Base-by-base conservation (phyloP, 2,329 filamentous ascomycete genomes). In the Neofusicoccum ribis region DNA sequence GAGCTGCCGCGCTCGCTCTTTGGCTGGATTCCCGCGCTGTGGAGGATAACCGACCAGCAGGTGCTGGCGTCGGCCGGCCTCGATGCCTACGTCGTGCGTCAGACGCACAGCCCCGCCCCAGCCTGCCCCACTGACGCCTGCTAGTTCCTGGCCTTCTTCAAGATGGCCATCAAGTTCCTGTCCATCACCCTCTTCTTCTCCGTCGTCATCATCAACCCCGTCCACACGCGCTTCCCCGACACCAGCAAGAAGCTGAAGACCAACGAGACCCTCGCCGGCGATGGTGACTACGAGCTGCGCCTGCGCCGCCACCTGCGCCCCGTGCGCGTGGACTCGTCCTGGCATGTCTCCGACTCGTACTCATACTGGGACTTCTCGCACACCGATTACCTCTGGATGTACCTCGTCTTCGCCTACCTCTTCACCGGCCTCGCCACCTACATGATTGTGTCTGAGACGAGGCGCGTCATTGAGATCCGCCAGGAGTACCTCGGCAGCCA, bases 401-500 rank as follows among this genome's bases (percentile, higher is more conserved):
- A 98, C 73, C 86, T 97, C 14, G 83, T 91, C n/a, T 99, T 99
- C 72, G 91, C 93, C 1, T 99, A 97, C 80, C 84, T 98, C 59
- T 99, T 98, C 77, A 94, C 90, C 5, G 87, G 83, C 1, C 79
- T 98, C 47, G 91, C 91, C 0, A 81, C 97, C 12, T 96, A 93
- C 74, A 86, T 94, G 70, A 88, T 98, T 71, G 88, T 94, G 66
- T 85, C 85, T 47, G 90, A 97, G 78, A 98, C 95, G 0, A 87
- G 90, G 70, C 90, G 88, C 66, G 90, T 99, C 61, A 96, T 98
- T 69, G 86, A 89, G 65, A 86, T 94, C 36, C 85, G 95, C 27
- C 95, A 99, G 76, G 88, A 93, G 66, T 99, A 97, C 74, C 84
- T 99, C 9, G 95, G 95, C 12, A 92, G 89, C 23, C 94, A 98